These are phyloP conservation scores for Naumovozyma dairenensis DNA, from an alignment of 805 yeast genomes.

Conservation along the genomic window DNA sequence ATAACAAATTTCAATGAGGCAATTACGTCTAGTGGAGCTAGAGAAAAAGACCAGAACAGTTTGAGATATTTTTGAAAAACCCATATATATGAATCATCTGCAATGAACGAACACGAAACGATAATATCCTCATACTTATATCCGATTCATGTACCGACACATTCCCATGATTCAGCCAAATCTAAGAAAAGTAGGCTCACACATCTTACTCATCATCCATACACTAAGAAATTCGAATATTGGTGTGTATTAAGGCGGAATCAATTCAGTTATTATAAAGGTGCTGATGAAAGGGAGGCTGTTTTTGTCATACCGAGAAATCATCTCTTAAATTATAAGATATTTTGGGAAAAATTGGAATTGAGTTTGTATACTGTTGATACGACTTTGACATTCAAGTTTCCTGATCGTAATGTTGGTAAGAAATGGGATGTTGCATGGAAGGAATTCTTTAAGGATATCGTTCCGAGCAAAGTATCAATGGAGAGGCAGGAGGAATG, in stretches of 20 bases:
- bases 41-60: too few species aligned
- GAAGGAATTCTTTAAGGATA: too few species aligned
- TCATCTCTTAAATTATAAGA: conserved; percentile 10
- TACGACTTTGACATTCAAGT: conserved; percentile 10
- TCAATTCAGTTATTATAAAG: conserved; percentile 20
- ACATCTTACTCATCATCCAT: too few species aligned
- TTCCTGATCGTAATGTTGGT: conserved; percentile 3
- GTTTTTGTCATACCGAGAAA: conserved; percentile 13
- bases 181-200: too few species aligned
- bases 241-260: conserved; percentile 19
- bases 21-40: too few species aligned
- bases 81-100: too few species aligned
- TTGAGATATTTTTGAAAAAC: too few species aligned
- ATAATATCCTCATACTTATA: not conserved
- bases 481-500: too few species aligned
- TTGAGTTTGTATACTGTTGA: conserved; percentile 13
- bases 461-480: not conserved
- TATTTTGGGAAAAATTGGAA: conserved; percentile 4
- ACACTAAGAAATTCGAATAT: conserved; percentile 4
- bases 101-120: not conserved
- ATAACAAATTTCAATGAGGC: too few species aligned
- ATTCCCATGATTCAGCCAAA: too few species aligned
- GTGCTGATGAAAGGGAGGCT: conserved; percentile 16
- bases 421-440: conserved; percentile 10
- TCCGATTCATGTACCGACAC: not conserved